These are phyloP conservation scores for Graphilbum sp. DNA, from an alignment of 2,329 filamentous ascomycete genomes.

Conservation along the genomic window DNA sequence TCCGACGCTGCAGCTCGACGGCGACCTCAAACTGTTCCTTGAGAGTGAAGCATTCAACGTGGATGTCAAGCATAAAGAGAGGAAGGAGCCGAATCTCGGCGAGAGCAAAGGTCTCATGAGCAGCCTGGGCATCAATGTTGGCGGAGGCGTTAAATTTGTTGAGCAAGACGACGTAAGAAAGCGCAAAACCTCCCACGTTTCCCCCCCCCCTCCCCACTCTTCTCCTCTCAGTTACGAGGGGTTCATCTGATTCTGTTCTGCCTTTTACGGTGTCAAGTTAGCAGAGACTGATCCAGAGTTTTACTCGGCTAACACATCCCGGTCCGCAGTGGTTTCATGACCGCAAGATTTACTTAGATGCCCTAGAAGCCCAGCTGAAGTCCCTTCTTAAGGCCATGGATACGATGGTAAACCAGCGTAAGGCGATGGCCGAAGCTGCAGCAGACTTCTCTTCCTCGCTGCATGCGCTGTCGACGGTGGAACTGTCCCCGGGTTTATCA, in stretches of 20 bases:
- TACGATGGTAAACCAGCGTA: slow-evolving; percentile 77
- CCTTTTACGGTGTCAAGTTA: no score
- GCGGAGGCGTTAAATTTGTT: slow-evolving; percentile 79
- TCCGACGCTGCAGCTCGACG: slow-evolving; percentile 79
- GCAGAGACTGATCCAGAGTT: no score
- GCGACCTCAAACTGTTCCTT: slow-evolving; percentile 86
- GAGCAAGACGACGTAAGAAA: slow-evolving; percentile 81
- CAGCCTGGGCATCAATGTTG: slow-evolving; percentile 63
- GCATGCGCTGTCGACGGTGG: slow-evolving; percentile 82
- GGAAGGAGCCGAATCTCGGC: slow-evolving; percentile 66
- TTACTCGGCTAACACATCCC: not conserved
- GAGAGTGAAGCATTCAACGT: slow-evolving; percentile 94
- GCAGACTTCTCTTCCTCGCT: slow-evolving; percentile 86
- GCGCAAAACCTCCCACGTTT: not conserved
- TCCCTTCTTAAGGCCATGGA: slow-evolving; percentile 87
- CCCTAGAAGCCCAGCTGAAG: slow-evolving; percentile 80
- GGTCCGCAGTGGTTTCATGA: slow-evolving; percentile 80
- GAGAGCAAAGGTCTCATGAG: slow-evolving; percentile 93
- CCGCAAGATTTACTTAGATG: slow-evolving; percentile 84
- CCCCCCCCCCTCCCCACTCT: not conserved
- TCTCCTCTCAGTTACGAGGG: no score
- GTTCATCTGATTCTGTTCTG: no score
- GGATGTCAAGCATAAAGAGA: slow-evolving; percentile 95
- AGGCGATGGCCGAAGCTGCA: slow-evolving; percentile 83
- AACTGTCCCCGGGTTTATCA: slow-evolving; percentile 76